Evolutionary conservation across 805 yeast species (phyloP), one percentile per base, ranked within the genome.

Genomic region (Yamadazyma laniorum): DNA sequence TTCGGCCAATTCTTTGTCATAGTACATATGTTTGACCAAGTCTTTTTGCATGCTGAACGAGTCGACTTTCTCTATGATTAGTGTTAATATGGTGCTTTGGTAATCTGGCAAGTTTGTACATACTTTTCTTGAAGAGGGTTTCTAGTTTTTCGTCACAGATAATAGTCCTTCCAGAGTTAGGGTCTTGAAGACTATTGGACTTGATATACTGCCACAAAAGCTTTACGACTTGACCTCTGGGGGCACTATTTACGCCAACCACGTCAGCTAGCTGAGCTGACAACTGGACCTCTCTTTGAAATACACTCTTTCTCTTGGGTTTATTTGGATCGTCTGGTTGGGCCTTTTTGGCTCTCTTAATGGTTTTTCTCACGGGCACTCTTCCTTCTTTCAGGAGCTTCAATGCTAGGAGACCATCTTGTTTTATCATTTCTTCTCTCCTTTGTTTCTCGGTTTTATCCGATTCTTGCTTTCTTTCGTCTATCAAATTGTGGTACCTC

Each of bases 211-310:
- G 73, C 95, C 95, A 85, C 4, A 85, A 55, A 32, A 59, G 59
- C 44, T 82, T 82, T 7, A 84, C 89, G 13, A 83, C 80, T 53
- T 82, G 82, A 0, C 91, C 80, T 48, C 95, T 63, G 3, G 90
- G 71, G 29, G 77, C 52, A 38, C 61, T 68, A 2, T 54, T 54
- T 2, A 34, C 42, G 0, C 68, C 70, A 6, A 85, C 53, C 12
- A 86, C 55, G 3, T 55, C 67, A 34, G 70, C 66, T 22, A 86
- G 65, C 26, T 71, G 72, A 2, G 73, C 66, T 21, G 84, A 76
- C 17, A 84, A 55, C 7, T 57, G 56, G 58, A 70, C 55, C 14
- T 74, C 76, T 26, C 67, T 64, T 30, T 72, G 64, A 51, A 67
- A 65, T 5, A 67, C 58, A 28, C 65, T 57, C 47, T 63, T 65